Evolutionary conservation across 202 grass and related monocot species (phyloP), one percentile per base, ranked within the genome.

Genomic region (Cymbopogon flexuosus): DNA sequence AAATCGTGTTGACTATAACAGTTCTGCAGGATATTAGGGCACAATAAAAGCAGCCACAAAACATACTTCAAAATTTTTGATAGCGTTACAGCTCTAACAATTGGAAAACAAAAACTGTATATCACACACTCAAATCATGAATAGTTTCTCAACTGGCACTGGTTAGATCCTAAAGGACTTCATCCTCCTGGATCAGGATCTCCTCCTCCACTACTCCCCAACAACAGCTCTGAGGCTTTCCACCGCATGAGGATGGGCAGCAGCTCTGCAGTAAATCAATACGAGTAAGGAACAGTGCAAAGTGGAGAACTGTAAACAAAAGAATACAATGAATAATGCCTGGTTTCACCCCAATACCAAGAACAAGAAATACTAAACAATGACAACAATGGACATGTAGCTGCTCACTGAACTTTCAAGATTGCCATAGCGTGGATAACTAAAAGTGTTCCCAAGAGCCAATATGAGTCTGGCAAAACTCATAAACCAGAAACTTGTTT

Each of bases 241-340:
- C 78, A 83, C 51, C 34, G 40, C 73, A 76, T 39, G 72, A 81
- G 0, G 59, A 72, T 0, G 79, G 81, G 40, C 60, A 94, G 18
- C 94, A 97, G 62, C 63, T 94, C 92, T 97, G 75, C 58, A 65
- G 39, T 49, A 40, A 63, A 42, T 70, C 15, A 11, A 36, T 6
- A 12, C 4, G 11, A 35, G 9, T 72, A 51, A 0, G 41, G 11
- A 70, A 90, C 47, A 69, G 2, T 23, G 1, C 11, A 64, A 67
- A 73, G 34, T 5, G 40, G 18, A 42, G 79, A 70, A 52, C 8
- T 64, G 18, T 3, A 80, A 74, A 65, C 1, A 72, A 24, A 40
- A 41, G 0, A 51, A 27, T 22, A 29, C 15, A 30, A 3, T 35
- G 2, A 46, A 46, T 3, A 34, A 81, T 65, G 47, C 9, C 14